Evolutionary conservation across 2,329 filamentous ascomycete genomes (phyloP).

Genomic region (Penicillium capsulatum): DNA sequence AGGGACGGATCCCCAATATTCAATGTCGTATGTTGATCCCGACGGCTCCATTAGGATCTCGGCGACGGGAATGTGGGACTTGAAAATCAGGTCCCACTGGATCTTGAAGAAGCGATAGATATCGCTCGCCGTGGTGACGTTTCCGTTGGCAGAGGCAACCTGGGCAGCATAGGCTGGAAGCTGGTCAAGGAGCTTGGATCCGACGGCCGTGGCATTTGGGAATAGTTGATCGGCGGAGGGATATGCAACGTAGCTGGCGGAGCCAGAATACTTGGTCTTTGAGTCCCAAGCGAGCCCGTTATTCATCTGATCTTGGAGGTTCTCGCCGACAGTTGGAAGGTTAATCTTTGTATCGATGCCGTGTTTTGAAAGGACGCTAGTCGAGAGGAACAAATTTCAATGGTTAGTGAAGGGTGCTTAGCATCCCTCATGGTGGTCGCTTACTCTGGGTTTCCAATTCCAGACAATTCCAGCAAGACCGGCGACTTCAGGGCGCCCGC

Average conservation of each 20-base stretch:
- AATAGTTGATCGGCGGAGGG: conserved; percentile 24
- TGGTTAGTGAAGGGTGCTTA: not conserved
- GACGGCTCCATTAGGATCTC: conserved; percentile 25
- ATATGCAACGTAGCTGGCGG: conserved; percentile 18
- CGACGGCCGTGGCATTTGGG: conserved; percentile 17
- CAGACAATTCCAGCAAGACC: conserved; percentile 57
- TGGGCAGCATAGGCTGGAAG: conserved; percentile 22
- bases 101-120: conserved; percentile 25
- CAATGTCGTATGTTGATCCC: conserved; percentile 15
- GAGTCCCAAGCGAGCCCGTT: conserved; percentile 14
- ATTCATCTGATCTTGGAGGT: conserved; percentile 47
- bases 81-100: conserved; percentile 30
- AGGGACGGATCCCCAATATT: conserved; percentile 28
- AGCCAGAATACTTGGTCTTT: conserved; percentile 11
- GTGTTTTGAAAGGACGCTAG: conserved; percentile 25
- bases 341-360: conserved; percentile 25
- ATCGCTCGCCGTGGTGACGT: conserved; percentile 14
- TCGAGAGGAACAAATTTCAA: not conserved
- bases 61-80: conserved; percentile 23
- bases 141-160: conserved; percentile 16
- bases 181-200: conserved; percentile 12
- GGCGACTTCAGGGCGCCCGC: conserved; percentile 57
- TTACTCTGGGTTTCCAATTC: conserved; percentile 47
- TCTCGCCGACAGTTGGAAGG: conserved; percentile 45
- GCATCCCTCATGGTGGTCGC: not conserved